Conservation (phyloP, 352 stramenopile genomes). For the Thalassiosira livingstoniorum region DNA sequence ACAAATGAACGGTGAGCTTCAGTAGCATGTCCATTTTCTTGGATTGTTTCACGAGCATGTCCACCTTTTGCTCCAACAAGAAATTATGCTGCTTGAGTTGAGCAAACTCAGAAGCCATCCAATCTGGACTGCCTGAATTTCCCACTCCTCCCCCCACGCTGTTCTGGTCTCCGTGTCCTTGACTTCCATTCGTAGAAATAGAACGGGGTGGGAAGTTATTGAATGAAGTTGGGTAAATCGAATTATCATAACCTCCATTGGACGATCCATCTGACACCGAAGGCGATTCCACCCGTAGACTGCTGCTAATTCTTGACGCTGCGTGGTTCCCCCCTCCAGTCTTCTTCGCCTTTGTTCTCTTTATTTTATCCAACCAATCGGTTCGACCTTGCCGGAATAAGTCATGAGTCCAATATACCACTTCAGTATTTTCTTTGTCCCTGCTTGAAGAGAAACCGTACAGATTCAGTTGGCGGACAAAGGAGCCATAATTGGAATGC, state of each 20-base stretch:
- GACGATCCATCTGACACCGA: not conserved
- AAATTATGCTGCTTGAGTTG: conserved; percentile 3
- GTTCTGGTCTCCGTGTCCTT: too few species aligned
- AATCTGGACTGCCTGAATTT: too few species aligned
- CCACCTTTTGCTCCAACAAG: conserved; percentile 6
- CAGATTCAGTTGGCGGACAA: conserved; percentile 44
- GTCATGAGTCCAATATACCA: conserved; percentile 60
- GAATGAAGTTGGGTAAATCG: not conserved
- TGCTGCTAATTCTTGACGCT: not conserved
- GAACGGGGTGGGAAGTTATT: not conserved
- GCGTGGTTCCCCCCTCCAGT: not conserved
- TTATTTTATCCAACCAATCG: conserved; percentile 71
- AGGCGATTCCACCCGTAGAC: not conserved
- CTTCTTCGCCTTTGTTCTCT: conserved; percentile 65
- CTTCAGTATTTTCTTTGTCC: conserved; percentile 26
- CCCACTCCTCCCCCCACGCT: too few species aligned
- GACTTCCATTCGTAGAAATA: not conserved
- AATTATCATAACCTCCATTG: not conserved
- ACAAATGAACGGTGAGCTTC: not conserved
- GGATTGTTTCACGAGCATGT: not conserved
- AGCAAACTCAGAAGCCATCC: not conserved
- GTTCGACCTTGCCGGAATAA: conserved; percentile 72
- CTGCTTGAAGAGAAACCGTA: conserved; percentile 37
- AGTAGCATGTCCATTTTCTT: conserved; percentile 8
- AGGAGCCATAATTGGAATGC: conserved; percentile 36